These are phyloP conservation scores for Neofusicoccum sp. DNA, from an alignment of 2,329 filamentous ascomycete genomes.

Conservation along the genomic window DNA sequence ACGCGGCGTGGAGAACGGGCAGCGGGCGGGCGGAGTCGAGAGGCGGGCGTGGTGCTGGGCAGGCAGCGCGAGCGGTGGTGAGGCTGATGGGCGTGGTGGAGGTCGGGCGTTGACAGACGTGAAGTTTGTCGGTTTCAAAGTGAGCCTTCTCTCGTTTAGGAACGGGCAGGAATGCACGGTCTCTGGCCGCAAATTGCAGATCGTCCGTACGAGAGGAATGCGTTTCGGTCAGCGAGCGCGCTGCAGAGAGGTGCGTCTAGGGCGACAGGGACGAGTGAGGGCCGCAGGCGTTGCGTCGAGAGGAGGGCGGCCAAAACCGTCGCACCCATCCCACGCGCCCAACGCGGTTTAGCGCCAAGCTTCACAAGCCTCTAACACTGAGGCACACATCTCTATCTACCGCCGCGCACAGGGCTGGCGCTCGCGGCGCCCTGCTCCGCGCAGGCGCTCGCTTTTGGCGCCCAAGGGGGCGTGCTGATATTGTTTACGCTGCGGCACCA, in stretches of 20 bases:
- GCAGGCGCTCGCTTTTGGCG: conserved; percentile 4
- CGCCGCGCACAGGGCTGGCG: background rate
- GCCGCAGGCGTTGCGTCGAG: conserved; percentile 7
- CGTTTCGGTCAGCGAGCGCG: conserved; percentile 15
- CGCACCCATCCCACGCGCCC: conserved; percentile 12
- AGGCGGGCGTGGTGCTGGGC: conserved; percentile 2
- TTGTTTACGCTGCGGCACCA: conserved; percentile 11
- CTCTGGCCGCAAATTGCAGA: conserved; percentile 19
- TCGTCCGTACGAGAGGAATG: conserved; percentile 18
- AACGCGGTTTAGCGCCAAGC: conserved; percentile 16
- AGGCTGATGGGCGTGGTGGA: conserved; percentile 18
- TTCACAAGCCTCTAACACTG: conserved; percentile 5
- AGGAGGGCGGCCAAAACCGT: conserved; percentile 18
- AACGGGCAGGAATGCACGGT: conserved; percentile 22
- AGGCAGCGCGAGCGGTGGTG: conserved; percentile 14
- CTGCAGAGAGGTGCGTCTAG: conserved; percentile 12
- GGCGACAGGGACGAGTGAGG: conserved; percentile 4
- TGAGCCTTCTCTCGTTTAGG: conserved; percentile 23
- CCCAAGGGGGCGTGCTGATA: background rate
- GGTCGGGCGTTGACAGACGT: conserved; percentile 21
- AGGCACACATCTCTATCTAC: conserved; percentile 1
- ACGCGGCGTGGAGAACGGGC: background rate
- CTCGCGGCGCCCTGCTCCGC: background rate
- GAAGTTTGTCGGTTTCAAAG: conserved; percentile 23
- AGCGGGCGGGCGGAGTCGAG: background rate